Evolutionary conservation across 345 rosid species (phyloP).

Genomic region (Conringia planisiliqua): DNA sequence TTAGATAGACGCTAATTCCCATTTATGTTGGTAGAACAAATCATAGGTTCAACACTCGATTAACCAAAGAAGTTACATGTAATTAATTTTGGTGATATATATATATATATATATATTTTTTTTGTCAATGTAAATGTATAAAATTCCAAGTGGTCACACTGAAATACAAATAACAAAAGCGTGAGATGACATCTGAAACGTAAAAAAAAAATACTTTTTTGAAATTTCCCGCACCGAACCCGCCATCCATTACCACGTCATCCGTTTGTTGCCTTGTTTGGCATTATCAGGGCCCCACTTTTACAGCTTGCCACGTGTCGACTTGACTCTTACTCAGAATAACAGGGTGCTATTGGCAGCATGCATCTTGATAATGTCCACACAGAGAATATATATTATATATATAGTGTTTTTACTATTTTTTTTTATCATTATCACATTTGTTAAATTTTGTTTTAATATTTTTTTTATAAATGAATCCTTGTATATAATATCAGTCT

Average conservation of each 20-base stretch:
- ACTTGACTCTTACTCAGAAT: neutral
- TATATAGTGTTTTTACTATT: too few relatives aligned
- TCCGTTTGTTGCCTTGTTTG: slow-evolving; percentile 17
- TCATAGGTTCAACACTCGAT: neutral
- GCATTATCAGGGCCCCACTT: neutral
- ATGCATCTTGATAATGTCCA: too few relatives aligned
- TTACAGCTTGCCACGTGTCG: slow-evolving; percentile 18
- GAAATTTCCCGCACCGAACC: neutral
- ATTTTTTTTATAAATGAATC: too few relatives aligned
- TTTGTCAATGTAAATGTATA: too few relatives aligned
- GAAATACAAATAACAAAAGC: neutral
- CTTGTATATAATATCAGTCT: too few relatives aligned
- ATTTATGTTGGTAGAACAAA: neutral
- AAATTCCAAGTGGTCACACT: neutral
- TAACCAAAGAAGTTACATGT: neutral
- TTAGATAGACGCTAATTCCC: neutral
- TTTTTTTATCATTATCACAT: too few relatives aligned
- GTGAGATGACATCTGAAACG: slow-evolving; percentile 22
- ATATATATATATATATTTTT: neutral
- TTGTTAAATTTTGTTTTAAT: too few relatives aligned
- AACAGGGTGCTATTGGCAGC: too few relatives aligned
- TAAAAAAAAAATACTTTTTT: neutral
- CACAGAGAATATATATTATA: too few relatives aligned
- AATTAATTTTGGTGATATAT: neutral
- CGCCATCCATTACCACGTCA: slow-evolving; percentile 13